Evolutionary conservation across 2,329 filamentous ascomycete genomes (phyloP), one percentile per base, ranked within the genome.

Genomic region (Curvularia verruculosa): DNA sequence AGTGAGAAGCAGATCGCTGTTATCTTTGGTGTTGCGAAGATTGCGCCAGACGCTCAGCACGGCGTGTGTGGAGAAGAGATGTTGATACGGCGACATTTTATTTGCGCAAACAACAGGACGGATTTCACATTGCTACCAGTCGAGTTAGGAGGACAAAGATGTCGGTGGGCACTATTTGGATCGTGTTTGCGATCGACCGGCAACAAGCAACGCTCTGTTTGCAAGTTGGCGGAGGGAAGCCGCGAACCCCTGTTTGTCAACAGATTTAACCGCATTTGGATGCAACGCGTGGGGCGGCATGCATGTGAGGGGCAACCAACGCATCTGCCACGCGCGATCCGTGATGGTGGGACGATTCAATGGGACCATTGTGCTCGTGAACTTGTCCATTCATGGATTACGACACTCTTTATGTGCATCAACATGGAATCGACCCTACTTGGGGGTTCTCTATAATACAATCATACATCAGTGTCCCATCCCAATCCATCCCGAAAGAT

Each of bases 11-110:
- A 74, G 57, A 36, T 74, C 71, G 29, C 72, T 71, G 29, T 68
- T 63, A 47, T 74, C 71, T 48, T 69, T 68, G 12, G 57, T 67
- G 45, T 65, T 60, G 44, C 69, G 71, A 24, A 75, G 63, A 50
- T 74, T 75, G 58, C 67, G 66, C 68, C 69, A 74, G 34, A 75
- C 71, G 52, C 71, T 71, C 12, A 75, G 65, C 13, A 75, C 68
- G 40, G 69, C 65, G 63, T 72, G 69, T 24, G 71, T 63, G 15
- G 65, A 70, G 63, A 74, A 75, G 29, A 74, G 57, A 48, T 74
- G 71, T 55, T 74, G 70, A 57, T 73, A 71, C 19, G 70, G 64
- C 57, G 68, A 67, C 69, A 71, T 72, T 45, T 10, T 66, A 49
- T 39, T 44, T 55, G 56, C 54, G 58, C 50, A 34, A 18, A 12